phyloP scores from a whole-genome alignment of 805 yeast species.

The Kockiozyma suomiensis region DNA sequence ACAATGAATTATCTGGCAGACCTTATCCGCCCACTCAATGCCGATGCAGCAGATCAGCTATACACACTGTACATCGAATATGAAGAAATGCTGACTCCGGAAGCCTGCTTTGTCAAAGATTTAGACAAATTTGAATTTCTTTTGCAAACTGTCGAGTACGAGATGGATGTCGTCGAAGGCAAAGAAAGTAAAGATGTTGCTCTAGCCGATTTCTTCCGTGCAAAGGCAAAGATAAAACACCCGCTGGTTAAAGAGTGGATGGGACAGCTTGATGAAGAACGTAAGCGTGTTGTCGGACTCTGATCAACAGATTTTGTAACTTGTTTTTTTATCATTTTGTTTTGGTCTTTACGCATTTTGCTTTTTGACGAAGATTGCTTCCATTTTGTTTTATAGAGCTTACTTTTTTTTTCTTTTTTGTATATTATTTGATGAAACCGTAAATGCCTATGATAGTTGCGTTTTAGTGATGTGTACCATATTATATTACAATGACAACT shows the following conservation, averaged over 20 bases:
- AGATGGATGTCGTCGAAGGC: constrained; percentile 59
- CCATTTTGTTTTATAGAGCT: no score
- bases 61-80: constrained; percentile 81
- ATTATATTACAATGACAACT: no score
- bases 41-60: constrained; percentile 62
- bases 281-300: constrained; percentile 38
- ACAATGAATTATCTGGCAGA: constrained; percentile 69
- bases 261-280: constrained; percentile 55
- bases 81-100: constrained; percentile 77
- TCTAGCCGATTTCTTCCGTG: constrained; percentile 68
- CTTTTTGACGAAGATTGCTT: neutral
- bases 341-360: neutral
- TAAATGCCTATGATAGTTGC: no score
- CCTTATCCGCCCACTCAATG: constrained; percentile 66
- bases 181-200: constrained; percentile 45
- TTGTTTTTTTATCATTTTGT: no score
- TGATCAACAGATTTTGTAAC: neutral
- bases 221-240: constrained; percentile 60
- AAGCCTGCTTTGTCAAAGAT: constrained; percentile 90
- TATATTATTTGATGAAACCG: no score
- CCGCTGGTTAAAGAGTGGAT: constrained; percentile 51
- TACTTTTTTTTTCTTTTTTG: no score
- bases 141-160: constrained; percentile 63
- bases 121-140: constrained; percentile 88
- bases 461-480: no score